These are phyloP conservation scores for Tuber magnatum DNA, from an alignment of 495 filamentous ascomycete species.

Conservation along the genomic window DNA sequence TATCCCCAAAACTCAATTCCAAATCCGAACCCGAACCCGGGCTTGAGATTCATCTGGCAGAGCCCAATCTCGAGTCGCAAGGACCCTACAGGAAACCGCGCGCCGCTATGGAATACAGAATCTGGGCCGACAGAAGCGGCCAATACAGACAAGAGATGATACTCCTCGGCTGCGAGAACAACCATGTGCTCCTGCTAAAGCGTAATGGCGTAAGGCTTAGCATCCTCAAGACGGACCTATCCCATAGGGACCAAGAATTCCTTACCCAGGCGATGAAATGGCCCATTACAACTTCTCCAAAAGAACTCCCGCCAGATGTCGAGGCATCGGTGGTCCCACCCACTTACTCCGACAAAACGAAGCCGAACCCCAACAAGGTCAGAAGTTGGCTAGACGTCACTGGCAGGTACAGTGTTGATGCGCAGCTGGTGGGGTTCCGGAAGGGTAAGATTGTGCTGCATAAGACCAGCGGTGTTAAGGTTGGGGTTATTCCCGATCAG, in stretches of 20 bases:
- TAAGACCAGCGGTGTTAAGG: conserved; percentile 10
- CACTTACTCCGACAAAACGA: neutral
- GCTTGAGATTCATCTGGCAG: neutral
- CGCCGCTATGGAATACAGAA: neutral
- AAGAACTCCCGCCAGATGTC: neutral
- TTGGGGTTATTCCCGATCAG: conserved; percentile 6
- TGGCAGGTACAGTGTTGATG: neutral
- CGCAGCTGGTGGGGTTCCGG: conserved; percentile 7
- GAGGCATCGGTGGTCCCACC: neutral
- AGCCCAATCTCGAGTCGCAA: neutral
- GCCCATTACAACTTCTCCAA: neutral
- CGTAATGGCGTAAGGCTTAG: neutral
- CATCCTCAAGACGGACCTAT: neutral
- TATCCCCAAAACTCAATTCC: neutral
- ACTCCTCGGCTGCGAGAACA: neutral
- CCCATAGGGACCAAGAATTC: neutral
- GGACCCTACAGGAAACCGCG: neutral
- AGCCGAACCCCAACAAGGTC: neutral
- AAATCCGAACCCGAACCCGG: neutral
- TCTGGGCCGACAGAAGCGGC: neutral
- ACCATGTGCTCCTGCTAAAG: neutral
- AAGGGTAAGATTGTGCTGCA: conserved; percentile 7
- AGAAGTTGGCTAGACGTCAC: neutral
- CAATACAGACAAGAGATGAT: conserved; percentile 2
- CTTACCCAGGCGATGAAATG: neutral